A percentile compares a stretch with the other conserved stretches of the same genome.
These are phyloP conservation scores for Tardiomyces blankii DNA, from an alignment of 1,139 yeast genomes.

Conservation along the genomic window DNA sequence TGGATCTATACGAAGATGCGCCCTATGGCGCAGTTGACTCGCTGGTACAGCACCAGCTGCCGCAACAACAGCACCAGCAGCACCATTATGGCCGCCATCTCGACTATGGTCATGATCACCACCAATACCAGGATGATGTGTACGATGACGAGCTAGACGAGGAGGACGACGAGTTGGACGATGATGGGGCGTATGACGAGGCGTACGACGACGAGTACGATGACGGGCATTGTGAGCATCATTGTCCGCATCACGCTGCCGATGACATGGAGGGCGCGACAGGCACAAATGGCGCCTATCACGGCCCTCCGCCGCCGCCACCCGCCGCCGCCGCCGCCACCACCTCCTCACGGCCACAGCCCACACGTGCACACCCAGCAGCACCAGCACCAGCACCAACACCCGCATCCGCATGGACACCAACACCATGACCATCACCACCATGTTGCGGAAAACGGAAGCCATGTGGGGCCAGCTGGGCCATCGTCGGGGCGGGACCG, in stretches of 20 bases:
- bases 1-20: slow-evolving; percentile 19
- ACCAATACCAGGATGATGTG: slow-evolving; percentile 4
- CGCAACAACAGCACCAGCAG: slow-evolving; percentile 6
- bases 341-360: background rate
- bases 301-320: background rate
- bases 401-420: background rate
- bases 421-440: background rate
- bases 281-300: slow-evolving; percentile 6
- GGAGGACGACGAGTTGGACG: slow-evolving; percentile 2
- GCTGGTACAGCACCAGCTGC: slow-evolving; percentile 8
- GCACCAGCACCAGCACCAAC: background rate
- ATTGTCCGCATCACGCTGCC: slow-evolving; percentile 4
- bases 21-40: background rate
- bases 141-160: slow-evolving; percentile 5
- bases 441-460: slow-evolving; percentile 2
- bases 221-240: slow-evolving; percentile 8
- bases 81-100: slow-evolving; percentile 1
- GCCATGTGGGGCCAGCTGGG: background rate
- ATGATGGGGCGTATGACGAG: background rate
- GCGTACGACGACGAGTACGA: background rate
- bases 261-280: slow-evolving; percentile 4
- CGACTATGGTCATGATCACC: slow-evolving; percentile 2
- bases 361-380: background rate
- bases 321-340: slow-evolving; percentile 3
- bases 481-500: slow-evolving; percentile 6